Base-by-base conservation (phyloP, 2,329 filamentous ascomycete genomes). In the Alternaria infectoria region DNA sequence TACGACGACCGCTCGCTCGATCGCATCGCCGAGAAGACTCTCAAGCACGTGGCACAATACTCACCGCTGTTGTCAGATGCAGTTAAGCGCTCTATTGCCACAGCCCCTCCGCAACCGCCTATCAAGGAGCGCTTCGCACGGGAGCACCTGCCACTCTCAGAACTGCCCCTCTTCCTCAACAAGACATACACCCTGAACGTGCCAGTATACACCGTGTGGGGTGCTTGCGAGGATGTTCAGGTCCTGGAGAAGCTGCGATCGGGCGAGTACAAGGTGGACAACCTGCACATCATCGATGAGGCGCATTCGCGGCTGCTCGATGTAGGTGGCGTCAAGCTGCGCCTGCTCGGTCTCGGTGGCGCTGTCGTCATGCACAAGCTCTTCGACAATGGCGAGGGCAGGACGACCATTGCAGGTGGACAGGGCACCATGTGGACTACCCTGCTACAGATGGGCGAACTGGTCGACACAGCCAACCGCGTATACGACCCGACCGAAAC, bases 391-490 rank as follows among this genome's bases (percentile, higher is more conserved):
- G 96, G 96, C 58, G 96, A 99, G 78, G 96, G 96, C 64, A 90
- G 95, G 81, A 99, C 96, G 54, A 99, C 96, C 2, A 99, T 99
- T 81, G 96, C 96, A 21, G 96, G 96, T 78, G 96, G 96, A 19
- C 96, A 99, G 81, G 96, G 96, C 66, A 99, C 96, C 49, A 99
- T 99, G 96, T 99, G 96, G 96, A 99, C 96, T 8, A 99, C 96
- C 7, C 85, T 99, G 28, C 83, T 99, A 69, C 96, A 99, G 82
- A 99, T 99, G 91, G 96, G 96, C 57, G 96, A 99, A 83, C 86
- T 99, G 54, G 93, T 99, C 57, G 96, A 99, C 79, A 99, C 96
- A 5, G 96, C 96, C 17, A 97, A 97, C 81, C 93, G 96, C 73
- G 96, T 99, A 63, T 99, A 98, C 82, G 96, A 99, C 77, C 96